A percentile compares a stretch with the other conserved stretches of the same genome.
These are phyloP conservation scores for Dipodascopsis tothii DNA, from an alignment of 805 yeast species.

Conservation along the genomic window DNA sequence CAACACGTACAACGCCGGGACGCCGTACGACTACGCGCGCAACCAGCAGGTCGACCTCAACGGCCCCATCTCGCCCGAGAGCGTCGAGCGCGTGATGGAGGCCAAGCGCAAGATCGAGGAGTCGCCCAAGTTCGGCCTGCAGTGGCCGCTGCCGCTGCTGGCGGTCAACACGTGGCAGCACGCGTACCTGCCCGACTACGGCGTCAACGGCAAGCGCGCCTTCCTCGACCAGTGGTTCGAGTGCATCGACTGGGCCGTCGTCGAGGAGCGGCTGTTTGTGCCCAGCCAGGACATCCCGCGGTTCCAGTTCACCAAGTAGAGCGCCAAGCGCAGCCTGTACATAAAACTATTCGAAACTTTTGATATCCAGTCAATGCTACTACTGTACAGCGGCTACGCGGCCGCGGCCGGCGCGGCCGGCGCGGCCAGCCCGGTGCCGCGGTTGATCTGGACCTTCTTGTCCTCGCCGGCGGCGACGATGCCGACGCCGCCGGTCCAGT, in stretches of 20 bases:
- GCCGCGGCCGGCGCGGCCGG: not conserved
- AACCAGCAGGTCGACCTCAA: constrained; percentile 71
- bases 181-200: constrained; percentile 80
- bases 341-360: not conserved
- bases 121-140: constrained; percentile 2
- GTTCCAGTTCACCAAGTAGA: not conserved
- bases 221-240: constrained; percentile 72
- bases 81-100: constrained; percentile 38
- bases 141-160: constrained; percentile 47
- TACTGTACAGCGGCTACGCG: not conserved
- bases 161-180: constrained; percentile 82
- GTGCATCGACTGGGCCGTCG: constrained; percentile 63
- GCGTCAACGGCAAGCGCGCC: constrained; percentile 60
- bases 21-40: constrained; percentile 55
- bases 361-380: not conserved
- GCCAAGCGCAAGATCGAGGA: constrained; percentile 32
- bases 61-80: constrained; percentile 46
- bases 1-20: constrained; percentile 85
- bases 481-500: constrained; percentile 74
- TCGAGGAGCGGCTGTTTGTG: constrained; percentile 12
- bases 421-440: constrained; percentile 15
- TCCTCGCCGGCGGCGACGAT: constrained; percentile 91
- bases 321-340: not conserved
- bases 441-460: constrained; percentile 81
- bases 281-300: not conserved